phyloP scores from a whole-genome alignment of 2,329 filamentous ascomycete species.

The Colletotrichum acutatum region DNA sequence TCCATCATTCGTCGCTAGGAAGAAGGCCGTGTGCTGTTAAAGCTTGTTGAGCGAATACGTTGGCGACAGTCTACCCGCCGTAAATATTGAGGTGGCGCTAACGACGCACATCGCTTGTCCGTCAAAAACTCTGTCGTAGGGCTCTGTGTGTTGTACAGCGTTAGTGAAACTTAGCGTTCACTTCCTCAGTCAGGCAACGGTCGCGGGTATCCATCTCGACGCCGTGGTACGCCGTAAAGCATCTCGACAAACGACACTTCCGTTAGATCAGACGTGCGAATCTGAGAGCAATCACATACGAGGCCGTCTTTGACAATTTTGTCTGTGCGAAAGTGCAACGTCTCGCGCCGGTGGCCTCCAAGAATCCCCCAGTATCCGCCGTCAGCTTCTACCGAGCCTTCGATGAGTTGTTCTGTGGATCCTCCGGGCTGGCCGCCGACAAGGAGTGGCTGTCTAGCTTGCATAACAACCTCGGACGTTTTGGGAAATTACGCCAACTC shows the following conservation, averaged over 20 bases:
- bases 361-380: conserved; percentile 26
- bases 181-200: conserved; percentile 18
- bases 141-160: conserved; percentile 17
- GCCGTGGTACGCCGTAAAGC: conserved; percentile 5
- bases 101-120: conserved; percentile 15
- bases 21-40: conserved; percentile 16
- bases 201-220: conserved; percentile 17
- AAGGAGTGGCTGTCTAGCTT: conserved; percentile 42
- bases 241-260: conserved; percentile 1
- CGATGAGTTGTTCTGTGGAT: conserved; percentile 56
- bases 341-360: conserved; percentile 27
- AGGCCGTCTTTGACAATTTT: conserved; percentile 12
- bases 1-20: conserved; percentile 15
- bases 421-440: conserved; percentile 43
- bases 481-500: conserved; percentile 58
- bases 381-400: conserved; percentile 43
- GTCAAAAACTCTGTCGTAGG: conserved; percentile 26
- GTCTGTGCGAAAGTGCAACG: conserved; percentile 29
- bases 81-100: conserved; percentile 21
- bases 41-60: conserved; percentile 28
- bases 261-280: conserved; percentile 26
- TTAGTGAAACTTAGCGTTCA: conserved; percentile 31
- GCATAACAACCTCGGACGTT: conserved; percentile 55
- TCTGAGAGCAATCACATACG: conserved; percentile 6
- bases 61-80: conserved; percentile 11